Percentiles rank a stretch among this genome's conserved stretches.
Evolutionary conservation across 192 early-diverging fungal species (phyloP).

Genomic region (Funneliformis mosseae): DNA sequence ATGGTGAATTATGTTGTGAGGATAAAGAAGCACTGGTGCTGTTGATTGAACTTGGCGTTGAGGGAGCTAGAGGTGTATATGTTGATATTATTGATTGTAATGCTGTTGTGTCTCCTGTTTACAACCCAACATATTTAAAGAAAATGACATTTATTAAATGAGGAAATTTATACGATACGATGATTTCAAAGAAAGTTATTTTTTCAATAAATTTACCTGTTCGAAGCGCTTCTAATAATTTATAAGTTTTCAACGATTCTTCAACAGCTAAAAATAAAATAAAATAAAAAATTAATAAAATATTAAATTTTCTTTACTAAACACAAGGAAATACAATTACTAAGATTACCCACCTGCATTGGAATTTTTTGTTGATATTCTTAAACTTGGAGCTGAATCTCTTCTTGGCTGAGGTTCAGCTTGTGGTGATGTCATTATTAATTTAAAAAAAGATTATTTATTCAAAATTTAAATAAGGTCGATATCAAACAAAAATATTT

Average conservation of each 20-base stretch:
- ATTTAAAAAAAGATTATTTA: too few species aligned
- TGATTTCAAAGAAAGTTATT: not conserved
- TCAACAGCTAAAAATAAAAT: constrained; percentile 10
- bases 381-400: not conserved
- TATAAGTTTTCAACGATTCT: constrained; percentile 39
- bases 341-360: not conserved
- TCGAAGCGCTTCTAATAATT: constrained; percentile 39
- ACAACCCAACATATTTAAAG: not conserved
- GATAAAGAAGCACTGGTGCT: not conserved
- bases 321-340: not conserved
- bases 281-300: too few species aligned
- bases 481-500: too few species aligned
- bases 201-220: constrained; percentile 25
- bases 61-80: not conserved
- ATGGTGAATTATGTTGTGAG: constrained; percentile 26
- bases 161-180: not conserved
- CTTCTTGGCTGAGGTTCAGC: not conserved
- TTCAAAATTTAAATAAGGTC: too few species aligned
- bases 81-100: constrained; percentile 11
- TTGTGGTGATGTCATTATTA: not conserved
- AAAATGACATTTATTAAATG: too few species aligned
- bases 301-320: not conserved
- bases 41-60: not conserved
- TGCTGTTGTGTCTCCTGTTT: not conserved
- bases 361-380: not conserved